Base-by-base conservation (phyloP, 306 rosid species). In the Vigna hirtella region DNA sequence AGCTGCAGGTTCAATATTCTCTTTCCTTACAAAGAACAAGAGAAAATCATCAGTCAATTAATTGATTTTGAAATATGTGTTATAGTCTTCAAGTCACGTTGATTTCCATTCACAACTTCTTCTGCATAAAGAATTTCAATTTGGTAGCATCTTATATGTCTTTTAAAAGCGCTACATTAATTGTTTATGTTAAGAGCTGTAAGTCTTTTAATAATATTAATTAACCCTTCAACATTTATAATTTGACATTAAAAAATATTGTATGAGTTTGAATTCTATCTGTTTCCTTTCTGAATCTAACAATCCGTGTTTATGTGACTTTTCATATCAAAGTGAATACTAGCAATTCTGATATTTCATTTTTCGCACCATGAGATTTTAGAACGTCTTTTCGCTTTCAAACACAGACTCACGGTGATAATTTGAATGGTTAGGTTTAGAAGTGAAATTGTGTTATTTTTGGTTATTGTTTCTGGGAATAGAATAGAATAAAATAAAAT, bases 41-140 rank as follows among this genome's bases (percentile, higher is more conserved):
- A 49, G 9, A 74, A 74, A 47, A 0, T n/a, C 1, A 30, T 32
- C 4, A 34, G 79, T 76, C 72, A 63, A 63, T 36, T 49, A 26
- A 63, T 50, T 63, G 63, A 76, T 34, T 63, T 76, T 64, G 72
- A 76, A 76, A 49, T 18, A 61, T 74, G 61, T 32, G 34, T 47
- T 61, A 36, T 28, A 48, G 64, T 76, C 17, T 63, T 50, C 17
- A 42, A n/a, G 80, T 76, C 72, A 26, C 64, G 72, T 20, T 75
- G 51, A 64, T 65, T 76, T 76, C 64, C 34, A 58, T 59, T 45
- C 17, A 62, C 59, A 61, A 26, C 70, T 22, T 47, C 38, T 8
- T 0, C 22, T 30, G 14, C 50, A 30, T 32, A 47, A 62, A 49
- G 15, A 61, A 75, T 61, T 75, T 75, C 49, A 32, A 75, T 22